These are phyloP conservation scores for Gossypium schwendimanii DNA, from an alignment of 441 rosid species.

Conservation along the genomic window DNA sequence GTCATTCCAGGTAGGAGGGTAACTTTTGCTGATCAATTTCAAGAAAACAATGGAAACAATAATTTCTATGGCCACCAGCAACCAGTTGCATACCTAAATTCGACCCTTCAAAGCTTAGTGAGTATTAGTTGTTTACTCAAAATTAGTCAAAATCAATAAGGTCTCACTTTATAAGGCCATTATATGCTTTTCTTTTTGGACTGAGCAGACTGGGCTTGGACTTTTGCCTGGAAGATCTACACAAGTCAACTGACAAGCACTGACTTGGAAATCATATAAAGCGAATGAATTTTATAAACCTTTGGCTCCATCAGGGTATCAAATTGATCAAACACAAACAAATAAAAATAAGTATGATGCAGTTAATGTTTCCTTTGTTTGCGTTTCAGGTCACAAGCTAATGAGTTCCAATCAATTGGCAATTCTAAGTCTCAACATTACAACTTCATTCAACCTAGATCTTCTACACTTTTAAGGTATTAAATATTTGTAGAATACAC, in stretches of 20 bases:
- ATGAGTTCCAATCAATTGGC: not conserved
- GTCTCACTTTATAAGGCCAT: not conserved
- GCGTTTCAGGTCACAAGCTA: not conserved
- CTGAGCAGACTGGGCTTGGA: conserved; percentile 7
- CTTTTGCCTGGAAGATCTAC: not conserved
- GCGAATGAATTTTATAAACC: not conserved
- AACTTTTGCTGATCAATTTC: not conserved
- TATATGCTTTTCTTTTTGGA: not conserved
- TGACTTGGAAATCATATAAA: conserved; percentile 2
- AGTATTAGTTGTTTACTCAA: not conserved
- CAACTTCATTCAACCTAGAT: not conserved
- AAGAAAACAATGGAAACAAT: not conserved
- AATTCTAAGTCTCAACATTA: not conserved
- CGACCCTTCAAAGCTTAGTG: not conserved
- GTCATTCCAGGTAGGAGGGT: not conserved
- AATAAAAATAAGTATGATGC: not conserved
- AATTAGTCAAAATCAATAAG: not conserved
- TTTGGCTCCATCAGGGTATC: not conserved
- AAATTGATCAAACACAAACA: not conserved
- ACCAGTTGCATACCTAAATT: not conserved
- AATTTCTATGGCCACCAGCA: not conserved
- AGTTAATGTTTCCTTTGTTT: not conserved
- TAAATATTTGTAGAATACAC: not conserved
- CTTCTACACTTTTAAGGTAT: conserved; percentile 10
- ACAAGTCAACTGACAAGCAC: conserved; percentile 7